Evolutionary conservation across 2,329 filamentous ascomycete genomes (phyloP), one percentile per base, ranked within the genome.

Genomic region (Epichloe uncinata): DNA sequence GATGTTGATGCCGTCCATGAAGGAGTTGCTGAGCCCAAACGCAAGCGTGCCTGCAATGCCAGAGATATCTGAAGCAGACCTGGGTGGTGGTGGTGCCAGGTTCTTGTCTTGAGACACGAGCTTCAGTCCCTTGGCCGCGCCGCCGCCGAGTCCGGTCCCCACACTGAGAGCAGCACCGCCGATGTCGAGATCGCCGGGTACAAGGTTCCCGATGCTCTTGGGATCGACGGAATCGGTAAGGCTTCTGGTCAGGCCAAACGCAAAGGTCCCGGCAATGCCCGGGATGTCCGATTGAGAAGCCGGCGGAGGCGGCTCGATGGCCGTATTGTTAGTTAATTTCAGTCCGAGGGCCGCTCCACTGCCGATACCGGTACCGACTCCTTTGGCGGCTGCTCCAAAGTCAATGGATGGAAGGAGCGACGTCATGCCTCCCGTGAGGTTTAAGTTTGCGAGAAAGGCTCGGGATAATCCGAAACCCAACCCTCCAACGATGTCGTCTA

Each of bases 381-480:
- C 42, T 15, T 35, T 34, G 2, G 48, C 52, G 12, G 51, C 18
- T 3, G 47, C 33, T 18, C 42, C 52, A 4, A 54, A 20, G n/a
- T 54, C 48, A 9, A 38, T 45, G 16, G 50, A 41, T 11, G 48
- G 48, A 33, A 54, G 52, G 26, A 52, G 26, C 15, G 52, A 42
- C 18, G 15, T 33, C 2, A 53, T 15, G 20, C 52, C 45, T 9
- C n/a, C 49, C 1, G 44, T 38, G 16, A 50, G 33, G 52, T 63
- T 56, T 34, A 64, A 41, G 50, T 57, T 63, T 34, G 54, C 52
- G 1, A 57, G 49, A 22, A 64, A 45, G 13, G 61, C 56, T 33
- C 56, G 54, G 4, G 58, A 59, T 11, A 61, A 49, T 6, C 57
- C 62, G 43, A 64, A 64, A 16, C 57, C 61, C 22, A 64, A 59